Percentiles rank a stretch among this genome's conserved stretches.
Evolutionary conservation across 1,284 basidiomycete species (phyloP).

Genomic region (Ganoderma sinense): DNA sequence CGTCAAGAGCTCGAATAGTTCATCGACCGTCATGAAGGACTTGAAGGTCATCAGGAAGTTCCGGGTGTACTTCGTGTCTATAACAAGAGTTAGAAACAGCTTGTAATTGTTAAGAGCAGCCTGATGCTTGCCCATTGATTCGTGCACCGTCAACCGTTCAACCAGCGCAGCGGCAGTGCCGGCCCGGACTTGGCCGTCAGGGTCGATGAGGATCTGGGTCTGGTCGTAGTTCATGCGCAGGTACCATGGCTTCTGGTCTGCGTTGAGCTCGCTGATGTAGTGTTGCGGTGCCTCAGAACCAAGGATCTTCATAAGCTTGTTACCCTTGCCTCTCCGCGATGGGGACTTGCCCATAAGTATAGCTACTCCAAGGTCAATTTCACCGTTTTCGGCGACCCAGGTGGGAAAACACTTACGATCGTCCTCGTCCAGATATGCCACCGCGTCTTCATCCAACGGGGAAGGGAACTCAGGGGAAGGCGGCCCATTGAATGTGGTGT

Average conservation of each 20-base stretch:
- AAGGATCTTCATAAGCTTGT: constrained; percentile 79
- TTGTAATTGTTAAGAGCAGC: not conserved
- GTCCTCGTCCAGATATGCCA: constrained; percentile 42
- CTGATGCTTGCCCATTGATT: constrained; percentile 68
- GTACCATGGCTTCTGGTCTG: constrained; percentile 84
- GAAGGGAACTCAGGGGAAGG: constrained; percentile 24
- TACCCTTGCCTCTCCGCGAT: constrained; percentile 44
- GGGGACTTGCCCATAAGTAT: constrained; percentile 41
- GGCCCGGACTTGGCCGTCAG: constrained; percentile 85
- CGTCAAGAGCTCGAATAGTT: constrained; percentile 88
- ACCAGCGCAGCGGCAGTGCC: constrained; percentile 89
- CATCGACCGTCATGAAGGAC: constrained; percentile 89
- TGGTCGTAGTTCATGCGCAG: constrained; percentile 82
- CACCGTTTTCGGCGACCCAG: too few species aligned
- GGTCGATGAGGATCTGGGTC: constrained; percentile 85
- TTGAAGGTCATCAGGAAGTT: constrained; percentile 98
- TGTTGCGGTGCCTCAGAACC: constrained; percentile 72
- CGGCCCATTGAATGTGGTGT: constrained; percentile 32
- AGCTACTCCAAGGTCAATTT: constrained; percentile 16
- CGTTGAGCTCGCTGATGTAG: constrained; percentile 56
- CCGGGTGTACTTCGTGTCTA: constrained; percentile 86
- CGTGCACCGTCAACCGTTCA: constrained; percentile 91
- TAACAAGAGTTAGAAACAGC: not conserved
- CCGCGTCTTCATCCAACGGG: constrained; percentile 36
- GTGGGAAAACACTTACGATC: constrained; percentile 40